Percentiles rank a stretch among this genome's conserved stretches.
Evolutionary conservation across 2,329 filamentous ascomycete genomes (phyloP).

Genomic region (Podosphaera leucotricha): DNA sequence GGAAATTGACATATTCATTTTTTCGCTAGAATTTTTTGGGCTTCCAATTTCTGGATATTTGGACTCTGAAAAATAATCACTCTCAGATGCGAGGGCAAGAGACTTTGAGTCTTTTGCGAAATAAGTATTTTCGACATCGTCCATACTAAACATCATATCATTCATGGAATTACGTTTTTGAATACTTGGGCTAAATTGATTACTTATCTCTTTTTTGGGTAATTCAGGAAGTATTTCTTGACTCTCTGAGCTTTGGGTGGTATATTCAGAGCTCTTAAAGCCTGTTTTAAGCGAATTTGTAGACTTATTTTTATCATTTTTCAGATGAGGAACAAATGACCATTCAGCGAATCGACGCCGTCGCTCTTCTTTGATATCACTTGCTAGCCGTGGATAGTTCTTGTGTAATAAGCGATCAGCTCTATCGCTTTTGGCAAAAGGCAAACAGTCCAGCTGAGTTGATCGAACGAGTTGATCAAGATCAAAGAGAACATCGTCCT

Average conservation of each 20-base stretch:
- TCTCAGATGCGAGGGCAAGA: background rate
- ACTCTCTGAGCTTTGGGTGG: constrained; percentile 16
- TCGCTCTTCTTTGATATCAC: constrained; percentile 43
- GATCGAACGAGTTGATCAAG: constrained; percentile 58
- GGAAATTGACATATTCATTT: background rate
- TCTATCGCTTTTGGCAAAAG: constrained; percentile 53
- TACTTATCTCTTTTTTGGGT: constrained; percentile 25
- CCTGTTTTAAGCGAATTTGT: constrained; percentile 36
- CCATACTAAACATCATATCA: constrained; percentile 88
- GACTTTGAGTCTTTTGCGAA: constrained; percentile 4
- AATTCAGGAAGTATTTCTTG: constrained; percentile 23
- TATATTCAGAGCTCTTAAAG: constrained; percentile 42
- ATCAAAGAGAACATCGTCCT: constrained; percentile 59
- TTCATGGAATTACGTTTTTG: constrained; percentile 42
- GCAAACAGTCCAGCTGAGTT: constrained; percentile 59
- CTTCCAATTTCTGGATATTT: background rate
- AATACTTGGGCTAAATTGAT: constrained; percentile 40
- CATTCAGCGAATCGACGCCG: constrained; percentile 54
- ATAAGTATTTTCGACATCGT: constrained; percentile 27
- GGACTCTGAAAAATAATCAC: background rate
- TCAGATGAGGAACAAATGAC: constrained; percentile 38
- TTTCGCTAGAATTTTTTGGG: background rate
- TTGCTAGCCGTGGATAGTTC: constrained; percentile 18
- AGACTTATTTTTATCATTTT: constrained; percentile 38
- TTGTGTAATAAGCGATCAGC: constrained; percentile 43